These are phyloP conservation scores for Alternaria atra DNA, from an alignment of 2,329 filamentous ascomycete genomes.

Conservation along the genomic window DNA sequence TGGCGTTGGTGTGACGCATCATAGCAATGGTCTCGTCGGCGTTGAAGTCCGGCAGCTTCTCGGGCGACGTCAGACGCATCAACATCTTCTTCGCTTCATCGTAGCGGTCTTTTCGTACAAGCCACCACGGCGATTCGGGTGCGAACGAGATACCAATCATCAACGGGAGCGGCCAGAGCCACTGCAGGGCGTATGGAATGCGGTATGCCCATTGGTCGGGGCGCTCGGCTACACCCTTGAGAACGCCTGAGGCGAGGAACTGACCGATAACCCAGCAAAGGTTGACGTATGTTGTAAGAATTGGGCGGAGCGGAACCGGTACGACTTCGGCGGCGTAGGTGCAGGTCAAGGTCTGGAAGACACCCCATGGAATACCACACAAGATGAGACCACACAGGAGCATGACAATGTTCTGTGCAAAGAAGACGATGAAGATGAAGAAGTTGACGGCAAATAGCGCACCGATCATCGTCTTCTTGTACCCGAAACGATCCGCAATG, in stretches of 20 bases:
- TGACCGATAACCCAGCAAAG: constrained; percentile 80
- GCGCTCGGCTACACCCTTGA: constrained; percentile 71
- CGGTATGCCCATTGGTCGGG: constrained; percentile 73
- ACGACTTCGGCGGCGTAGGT: constrained; percentile 68
- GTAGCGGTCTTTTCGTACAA: constrained; percentile 70
- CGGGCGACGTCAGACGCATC: constrained; percentile 68
- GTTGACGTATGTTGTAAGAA: constrained; percentile 72
- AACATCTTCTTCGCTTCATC: constrained; percentile 73
- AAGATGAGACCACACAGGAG: constrained; percentile 67
- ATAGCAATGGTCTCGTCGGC: constrained; percentile 73
- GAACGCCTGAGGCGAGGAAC: constrained; percentile 74
- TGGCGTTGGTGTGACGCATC: constrained; percentile 87
- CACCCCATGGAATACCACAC: constrained; percentile 57
- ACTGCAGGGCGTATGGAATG: constrained; percentile 74
- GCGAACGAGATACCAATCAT: constrained; percentile 72
- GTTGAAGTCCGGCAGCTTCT: constrained; percentile 54
- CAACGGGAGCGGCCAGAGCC: constrained; percentile 78
- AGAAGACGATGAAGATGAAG: constrained; percentile 51
- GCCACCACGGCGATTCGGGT: constrained; percentile 78
- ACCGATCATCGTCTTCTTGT: constrained; percentile 51
- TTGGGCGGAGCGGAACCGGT: constrained; percentile 71
- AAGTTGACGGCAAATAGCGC: constrained; percentile 41
- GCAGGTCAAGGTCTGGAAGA: constrained; percentile 59
- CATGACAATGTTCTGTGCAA: constrained; percentile 59
- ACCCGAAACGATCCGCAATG: constrained; percentile 56